Evolutionary conservation across 2,329 filamentous ascomycete genomes (phyloP).

Genomic region (Microsporum ferrugineum): DNA sequence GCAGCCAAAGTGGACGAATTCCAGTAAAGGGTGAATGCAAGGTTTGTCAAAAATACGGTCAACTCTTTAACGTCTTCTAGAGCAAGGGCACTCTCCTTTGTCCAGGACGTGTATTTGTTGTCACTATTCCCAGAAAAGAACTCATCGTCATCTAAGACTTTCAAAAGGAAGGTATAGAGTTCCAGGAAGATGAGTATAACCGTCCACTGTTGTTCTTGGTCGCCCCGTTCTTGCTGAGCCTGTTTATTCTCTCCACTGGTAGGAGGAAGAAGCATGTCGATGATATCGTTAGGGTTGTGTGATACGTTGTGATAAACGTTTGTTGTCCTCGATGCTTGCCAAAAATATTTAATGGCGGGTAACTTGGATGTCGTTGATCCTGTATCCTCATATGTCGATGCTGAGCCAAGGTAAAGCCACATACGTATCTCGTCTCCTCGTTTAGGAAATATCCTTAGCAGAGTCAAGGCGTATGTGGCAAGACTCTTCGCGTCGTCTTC

Average conservation of each 20-base stretch:
- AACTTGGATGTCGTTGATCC: constrained; percentile 29
- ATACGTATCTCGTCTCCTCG: constrained; percentile 83
- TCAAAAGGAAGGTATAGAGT: constrained; percentile 82
- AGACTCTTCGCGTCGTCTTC: constrained; percentile 57
- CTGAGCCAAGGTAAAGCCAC: constrained; percentile 74
- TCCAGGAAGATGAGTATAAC: constrained; percentile 84
- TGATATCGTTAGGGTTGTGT: constrained; percentile 46
- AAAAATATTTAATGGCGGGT: constrained; percentile 73
- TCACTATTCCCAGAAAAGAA: constrained; percentile 53
- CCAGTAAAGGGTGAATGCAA: constrained; percentile 82
- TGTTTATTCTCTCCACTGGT: constrained; percentile 11
- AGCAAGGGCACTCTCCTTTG: constrained; percentile 54
- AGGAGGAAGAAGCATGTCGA: constrained; percentile 44
- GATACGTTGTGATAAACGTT: constrained; percentile 47
- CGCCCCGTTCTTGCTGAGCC: constrained; percentile 20
- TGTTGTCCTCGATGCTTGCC: constrained; percentile 54
- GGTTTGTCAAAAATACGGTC: constrained; percentile 75
- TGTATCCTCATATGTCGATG: constrained; percentile 32
- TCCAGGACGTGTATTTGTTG: constrained; percentile 43
- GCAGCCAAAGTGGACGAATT: constrained; percentile 56
- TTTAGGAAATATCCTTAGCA: constrained; percentile 73
- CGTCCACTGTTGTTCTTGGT: constrained; percentile 65
- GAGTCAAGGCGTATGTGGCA: constrained; percentile 73
- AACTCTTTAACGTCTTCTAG: constrained; percentile 61
- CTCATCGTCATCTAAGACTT: constrained; percentile 92